Conservation (phyloP, 495 filamentous ascomycete species). For the Tuber aestivum region DNA sequence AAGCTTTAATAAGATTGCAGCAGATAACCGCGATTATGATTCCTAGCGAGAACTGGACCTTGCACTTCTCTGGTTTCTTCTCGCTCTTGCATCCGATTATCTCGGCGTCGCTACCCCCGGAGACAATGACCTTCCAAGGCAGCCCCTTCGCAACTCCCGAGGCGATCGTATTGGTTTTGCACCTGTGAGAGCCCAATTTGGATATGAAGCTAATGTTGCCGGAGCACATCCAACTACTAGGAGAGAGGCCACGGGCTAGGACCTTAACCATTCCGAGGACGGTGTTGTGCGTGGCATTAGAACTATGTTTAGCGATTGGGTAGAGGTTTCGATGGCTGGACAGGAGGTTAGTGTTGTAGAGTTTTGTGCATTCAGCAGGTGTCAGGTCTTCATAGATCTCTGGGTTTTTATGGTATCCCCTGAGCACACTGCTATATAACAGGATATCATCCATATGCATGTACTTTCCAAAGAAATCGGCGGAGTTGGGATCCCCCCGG, state of each 20-base stretch:
- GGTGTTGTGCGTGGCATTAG: neutral
- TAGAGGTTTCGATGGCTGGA: neutral
- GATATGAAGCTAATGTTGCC: too few relatives aligned
- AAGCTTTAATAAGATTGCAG: too few relatives aligned
- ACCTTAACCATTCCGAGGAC: neutral
- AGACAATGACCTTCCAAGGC: too few relatives aligned
- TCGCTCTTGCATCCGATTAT: constrained; percentile 6
- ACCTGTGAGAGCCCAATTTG: too few relatives aligned
- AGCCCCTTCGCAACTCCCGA: neutral
- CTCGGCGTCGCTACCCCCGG: too few relatives aligned
- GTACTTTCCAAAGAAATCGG: neutral
- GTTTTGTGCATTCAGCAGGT: neutral
- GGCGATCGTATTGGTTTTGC: too few relatives aligned
- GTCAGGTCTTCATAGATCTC: neutral
- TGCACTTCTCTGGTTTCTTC: constrained; percentile 12
- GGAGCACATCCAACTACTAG: constrained; percentile 4
- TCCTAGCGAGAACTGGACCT: too few relatives aligned
- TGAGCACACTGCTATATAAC: neutral
- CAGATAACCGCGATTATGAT: too few relatives aligned
- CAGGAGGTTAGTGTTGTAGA: too few relatives aligned
- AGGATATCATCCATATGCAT: too few relatives aligned
- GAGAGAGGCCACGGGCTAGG: neutral
- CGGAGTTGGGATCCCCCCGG: neutral
- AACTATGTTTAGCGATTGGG: too few relatives aligned
- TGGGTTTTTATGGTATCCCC: neutral